Conservation (phyloP, 78 protist species). For the slime mould (Dictyostelium discoideum) region DNA sequence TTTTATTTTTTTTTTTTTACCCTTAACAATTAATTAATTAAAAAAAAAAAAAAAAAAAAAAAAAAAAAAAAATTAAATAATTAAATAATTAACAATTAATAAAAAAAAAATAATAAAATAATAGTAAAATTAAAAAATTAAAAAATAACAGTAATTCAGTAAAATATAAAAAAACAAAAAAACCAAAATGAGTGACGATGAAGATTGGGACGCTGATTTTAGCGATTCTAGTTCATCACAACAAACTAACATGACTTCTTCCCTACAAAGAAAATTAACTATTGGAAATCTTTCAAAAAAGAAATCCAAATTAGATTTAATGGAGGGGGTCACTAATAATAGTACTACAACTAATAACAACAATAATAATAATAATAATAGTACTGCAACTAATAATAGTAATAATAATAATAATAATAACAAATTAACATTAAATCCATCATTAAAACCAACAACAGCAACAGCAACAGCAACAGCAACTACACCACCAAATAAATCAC, state of each 20-base stretch:
- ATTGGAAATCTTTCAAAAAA: conserved; percentile 67
- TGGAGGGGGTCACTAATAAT: neutral
- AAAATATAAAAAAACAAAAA: neutral
- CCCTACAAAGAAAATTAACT: conserved; percentile 71
- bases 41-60: no score
- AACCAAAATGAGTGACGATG: conserved; percentile 53
- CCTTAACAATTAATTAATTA: no score
- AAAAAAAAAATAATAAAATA: no score
- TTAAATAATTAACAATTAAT: no score
- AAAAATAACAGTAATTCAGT: neutral
- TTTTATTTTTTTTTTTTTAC: neutral
- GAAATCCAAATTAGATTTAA: conserved; percentile 14
- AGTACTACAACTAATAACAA: neutral
- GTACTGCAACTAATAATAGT: neutral
- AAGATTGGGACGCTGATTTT: conserved; percentile 78
- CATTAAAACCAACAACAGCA: neutral
- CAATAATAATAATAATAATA: neutral
- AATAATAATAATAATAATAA: neutral
- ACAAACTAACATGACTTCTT: neutral
- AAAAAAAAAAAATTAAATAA: no score
- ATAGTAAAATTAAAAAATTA: no score
- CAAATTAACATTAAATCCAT: neutral
- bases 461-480: neutral
- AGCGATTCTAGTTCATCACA: neutral
- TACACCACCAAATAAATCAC: neutral